A percentile compares a stretch with the other conserved stretches of the same genome.
phyloP scores from a whole-genome alignment of 140 eudicot genomes.

The Cichorium intybus region DNA sequence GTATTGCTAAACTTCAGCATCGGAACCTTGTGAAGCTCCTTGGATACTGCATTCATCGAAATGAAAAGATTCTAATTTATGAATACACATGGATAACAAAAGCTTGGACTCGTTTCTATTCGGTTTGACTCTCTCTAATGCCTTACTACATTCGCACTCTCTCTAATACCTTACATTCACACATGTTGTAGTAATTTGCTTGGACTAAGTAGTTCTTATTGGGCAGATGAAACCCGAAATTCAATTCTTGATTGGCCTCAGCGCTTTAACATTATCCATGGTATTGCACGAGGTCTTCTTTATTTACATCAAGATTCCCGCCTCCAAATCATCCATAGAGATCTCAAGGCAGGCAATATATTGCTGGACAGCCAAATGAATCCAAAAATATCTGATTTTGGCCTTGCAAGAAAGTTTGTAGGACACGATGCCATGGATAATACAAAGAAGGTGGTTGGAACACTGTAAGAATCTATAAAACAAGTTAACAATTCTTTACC shows the following conservation, averaged over 20 bases:
- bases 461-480: constrained; percentile 28
- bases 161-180: background rate
- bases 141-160: constrained; percentile 5
- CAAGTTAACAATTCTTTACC: background rate
- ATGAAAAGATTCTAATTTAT: constrained; percentile 30
- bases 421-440: constrained; percentile 11
- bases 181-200: background rate
- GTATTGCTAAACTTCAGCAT: constrained; percentile 45
- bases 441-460: constrained; percentile 26
- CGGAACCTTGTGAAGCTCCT: constrained; percentile 39
- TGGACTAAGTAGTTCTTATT: background rate
- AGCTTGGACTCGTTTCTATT: too few relatives aligned
- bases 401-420: constrained; percentile 31
- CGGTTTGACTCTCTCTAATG: too few relatives aligned
- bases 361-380: constrained; percentile 23
- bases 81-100: constrained; percentile 39
- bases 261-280: constrained; percentile 27
- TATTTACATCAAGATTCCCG: too few relatives aligned
- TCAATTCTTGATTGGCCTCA: constrained; percentile 25
- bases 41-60: constrained; percentile 35
- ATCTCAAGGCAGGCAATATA: constrained; percentile 25
- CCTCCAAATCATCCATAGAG: too few relatives aligned
- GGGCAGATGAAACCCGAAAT: constrained; percentile 23
- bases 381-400: constrained; percentile 31
- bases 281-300: background rate